Evolutionary conservation across 176 grass and related monocot species (phyloP).

Genomic region (Oropetium thomaeum): DNA sequence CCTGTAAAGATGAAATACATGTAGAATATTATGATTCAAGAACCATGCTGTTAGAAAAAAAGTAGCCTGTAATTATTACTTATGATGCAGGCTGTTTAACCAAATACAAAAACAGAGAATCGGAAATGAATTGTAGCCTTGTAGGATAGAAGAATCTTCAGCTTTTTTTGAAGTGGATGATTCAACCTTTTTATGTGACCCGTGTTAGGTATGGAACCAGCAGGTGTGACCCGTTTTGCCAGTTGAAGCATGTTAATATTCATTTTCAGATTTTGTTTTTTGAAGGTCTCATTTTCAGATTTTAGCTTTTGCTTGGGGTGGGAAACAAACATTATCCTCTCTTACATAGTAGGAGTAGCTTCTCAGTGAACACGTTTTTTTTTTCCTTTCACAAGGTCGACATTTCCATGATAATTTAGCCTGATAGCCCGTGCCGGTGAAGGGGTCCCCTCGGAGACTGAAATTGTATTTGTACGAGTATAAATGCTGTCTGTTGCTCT

Average conservation of each 20-base stretch:
- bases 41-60: constrained; percentile 42
- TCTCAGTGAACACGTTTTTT: neutral
- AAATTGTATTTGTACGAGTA: constrained; percentile 9
- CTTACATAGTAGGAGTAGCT: too few species aligned
- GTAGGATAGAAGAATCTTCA: constrained; percentile 25
- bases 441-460: neutral
- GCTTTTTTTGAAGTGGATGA: neutral
- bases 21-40: constrained; percentile 61
- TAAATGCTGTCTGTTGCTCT: neutral
- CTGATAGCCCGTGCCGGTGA: constrained; percentile 2
- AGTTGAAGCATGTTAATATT: neutral
- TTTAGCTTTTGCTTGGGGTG: neutral
- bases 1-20: constrained; percentile 76
- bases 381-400: too few species aligned
- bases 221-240: neutral
- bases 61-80: constrained; percentile 22
- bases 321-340: neutral
- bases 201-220: constrained; percentile 13
- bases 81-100: constrained; percentile 15
- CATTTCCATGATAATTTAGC: constrained; percentile 5
- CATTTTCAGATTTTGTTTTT: neutral
- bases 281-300: neutral
- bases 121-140: neutral
- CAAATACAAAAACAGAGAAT: neutral
- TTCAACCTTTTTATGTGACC: constrained; percentile 13